Percentiles rank a stretch among this genome's conserved stretches.
These are phyloP conservation scores for Magnusiomyces suaveolens DNA, from an alignment of 1,139 yeast species.

Conservation along the genomic window DNA sequence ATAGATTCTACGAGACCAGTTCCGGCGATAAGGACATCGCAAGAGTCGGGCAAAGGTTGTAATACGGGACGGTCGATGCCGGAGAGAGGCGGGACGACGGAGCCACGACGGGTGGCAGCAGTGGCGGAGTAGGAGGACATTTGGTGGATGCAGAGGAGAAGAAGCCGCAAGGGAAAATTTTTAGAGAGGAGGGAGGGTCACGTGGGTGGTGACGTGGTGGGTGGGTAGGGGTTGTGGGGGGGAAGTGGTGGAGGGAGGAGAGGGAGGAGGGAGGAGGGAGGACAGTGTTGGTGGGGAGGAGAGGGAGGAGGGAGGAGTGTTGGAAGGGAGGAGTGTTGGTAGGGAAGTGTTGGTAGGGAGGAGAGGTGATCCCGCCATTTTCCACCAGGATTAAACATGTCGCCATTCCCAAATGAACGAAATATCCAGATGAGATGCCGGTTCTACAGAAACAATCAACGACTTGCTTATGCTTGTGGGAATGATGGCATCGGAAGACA, in stretches of 20 bases:
- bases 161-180: slow-evolving; percentile 2
- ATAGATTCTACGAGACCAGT: slow-evolving; percentile 86
- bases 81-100: slow-evolving; percentile 72
- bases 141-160: slow-evolving; percentile 2
- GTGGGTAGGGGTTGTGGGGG: not conserved
- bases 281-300: not conserved
- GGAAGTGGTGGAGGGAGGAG: not conserved
- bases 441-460: too few species aligned
- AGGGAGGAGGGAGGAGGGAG: not conserved
- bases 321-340: too few species aligned
- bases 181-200: not conserved
- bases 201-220: not conserved
- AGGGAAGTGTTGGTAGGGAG: too few species aligned
- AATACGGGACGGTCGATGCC: slow-evolving; percentile 60
- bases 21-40: slow-evolving; percentile 85
- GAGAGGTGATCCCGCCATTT: too few species aligned
- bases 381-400: too few species aligned
- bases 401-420: too few species aligned
- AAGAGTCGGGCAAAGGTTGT: slow-evolving; percentile 29
- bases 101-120: slow-evolving; percentile 47
- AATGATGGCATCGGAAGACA: too few species aligned
- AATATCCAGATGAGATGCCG: too few species aligned
- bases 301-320: not conserved
- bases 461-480: too few species aligned
- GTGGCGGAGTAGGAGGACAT: slow-evolving; percentile 35